These are phyloP conservation scores for Firmiana major DNA, from an alignment of 345 rosid genomes.

Conservation along the genomic window DNA sequence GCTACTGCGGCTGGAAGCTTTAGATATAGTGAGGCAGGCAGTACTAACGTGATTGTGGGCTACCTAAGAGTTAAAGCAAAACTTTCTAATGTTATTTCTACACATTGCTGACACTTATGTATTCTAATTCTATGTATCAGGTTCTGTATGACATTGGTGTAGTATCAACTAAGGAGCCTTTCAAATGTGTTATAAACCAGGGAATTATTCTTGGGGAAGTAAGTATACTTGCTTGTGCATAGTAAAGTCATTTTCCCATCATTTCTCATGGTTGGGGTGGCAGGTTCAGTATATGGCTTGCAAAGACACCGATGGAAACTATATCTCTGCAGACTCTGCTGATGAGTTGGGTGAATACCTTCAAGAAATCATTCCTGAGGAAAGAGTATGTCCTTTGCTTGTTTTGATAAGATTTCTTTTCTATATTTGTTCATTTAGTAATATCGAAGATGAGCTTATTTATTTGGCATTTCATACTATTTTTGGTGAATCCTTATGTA, in stretches of 20 bases:
- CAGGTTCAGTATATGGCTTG: slow-evolving; percentile 85
- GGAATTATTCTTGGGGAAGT: slow-evolving; percentile 98
- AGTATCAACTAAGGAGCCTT: slow-evolving; percentile 92
- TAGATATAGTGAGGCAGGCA: not conserved
- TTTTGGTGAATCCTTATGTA: slow-evolving; percentile 16
- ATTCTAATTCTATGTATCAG: slow-evolving; percentile 37
- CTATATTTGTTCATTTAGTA: not conserved
- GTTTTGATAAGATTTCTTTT: slow-evolving; percentile 1
- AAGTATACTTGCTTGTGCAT: slow-evolving; percentile 25
- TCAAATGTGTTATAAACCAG: slow-evolving; percentile 94
- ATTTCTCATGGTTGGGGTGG: slow-evolving; percentile 28
- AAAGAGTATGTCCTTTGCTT: slow-evolving; percentile 48
- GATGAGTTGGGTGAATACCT: slow-evolving; percentile 41
- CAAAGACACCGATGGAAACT: slow-evolving; percentile 66
- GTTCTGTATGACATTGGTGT: slow-evolving; percentile 89
- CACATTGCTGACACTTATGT: not conserved
- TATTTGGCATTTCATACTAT: not conserved
- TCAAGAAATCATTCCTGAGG: slow-evolving; percentile 61
- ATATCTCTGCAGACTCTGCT: slow-evolving; percentile 59
- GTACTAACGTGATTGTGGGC: not conserved
- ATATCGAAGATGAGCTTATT: not conserved
- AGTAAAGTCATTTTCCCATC: slow-evolving; percentile 6
- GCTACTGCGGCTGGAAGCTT: not conserved
- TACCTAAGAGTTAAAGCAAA: not conserved
- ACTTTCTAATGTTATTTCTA: slow-evolving; percentile 8